Evolutionary conservation across 768 basidiomycete species (phyloP).

Genomic region (Lentinula lateritia): DNA sequence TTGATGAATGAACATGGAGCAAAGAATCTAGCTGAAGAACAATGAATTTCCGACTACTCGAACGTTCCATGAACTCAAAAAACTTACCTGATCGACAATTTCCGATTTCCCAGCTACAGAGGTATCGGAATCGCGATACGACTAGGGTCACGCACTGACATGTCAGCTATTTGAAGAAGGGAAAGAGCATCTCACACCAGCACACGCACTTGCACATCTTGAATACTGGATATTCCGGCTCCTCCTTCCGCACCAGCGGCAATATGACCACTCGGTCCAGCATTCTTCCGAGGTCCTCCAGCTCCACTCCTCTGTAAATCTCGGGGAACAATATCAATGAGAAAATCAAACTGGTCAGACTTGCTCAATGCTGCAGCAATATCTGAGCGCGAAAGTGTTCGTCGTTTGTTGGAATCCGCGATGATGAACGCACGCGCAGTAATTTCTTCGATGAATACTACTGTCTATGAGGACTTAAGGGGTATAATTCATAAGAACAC

Average conservation of each 20-base stretch:
- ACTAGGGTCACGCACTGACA: background rate
- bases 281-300: conserved; percentile 15
- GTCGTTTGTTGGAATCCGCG: conserved; percentile 91
- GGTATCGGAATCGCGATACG: background rate
- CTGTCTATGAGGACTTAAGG: background rate
- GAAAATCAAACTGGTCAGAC: conserved; percentile 95
- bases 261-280: background rate
- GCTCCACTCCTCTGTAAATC: conserved; percentile 53
- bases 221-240: background rate
- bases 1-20: conserved; percentile 1
- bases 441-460: conserved; percentile 97
- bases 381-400: conserved; percentile 91
- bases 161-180: background rate
- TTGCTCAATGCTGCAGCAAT: conserved; percentile 90
- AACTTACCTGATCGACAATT: conserved; percentile 3
- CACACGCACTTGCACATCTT: background rate
- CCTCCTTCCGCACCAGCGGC: background rate
- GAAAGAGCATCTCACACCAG: background rate
- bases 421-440: conserved; percentile 94
- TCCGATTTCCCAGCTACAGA: conserved; percentile 2
- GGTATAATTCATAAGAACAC: background rate
- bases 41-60: background rate
- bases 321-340: conserved; percentile 92
- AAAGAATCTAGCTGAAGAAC: background rate
- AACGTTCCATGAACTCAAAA: background rate